These are phyloP conservation scores for Pseudocercospora cruenta DNA, from an alignment of 2,329 filamentous ascomycete species.

Conservation along the genomic window DNA sequence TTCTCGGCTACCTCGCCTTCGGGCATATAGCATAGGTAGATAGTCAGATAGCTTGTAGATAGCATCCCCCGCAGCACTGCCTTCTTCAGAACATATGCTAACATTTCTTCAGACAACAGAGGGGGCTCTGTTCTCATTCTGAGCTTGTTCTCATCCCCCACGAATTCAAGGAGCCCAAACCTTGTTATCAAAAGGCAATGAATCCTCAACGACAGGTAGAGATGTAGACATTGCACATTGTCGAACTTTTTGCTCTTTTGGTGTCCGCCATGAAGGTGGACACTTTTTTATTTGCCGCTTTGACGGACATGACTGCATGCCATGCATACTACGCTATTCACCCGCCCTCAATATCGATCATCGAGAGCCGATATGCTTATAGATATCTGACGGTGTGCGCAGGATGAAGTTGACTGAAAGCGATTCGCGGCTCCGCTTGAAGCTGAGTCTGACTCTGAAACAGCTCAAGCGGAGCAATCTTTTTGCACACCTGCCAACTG, in stretches of 20 bases:
- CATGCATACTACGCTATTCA: neutral
- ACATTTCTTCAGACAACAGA: neutral
- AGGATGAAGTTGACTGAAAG: neutral
- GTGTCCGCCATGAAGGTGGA: neutral
- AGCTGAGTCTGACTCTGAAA: neutral
- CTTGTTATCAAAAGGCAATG: neutral
- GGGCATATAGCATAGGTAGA: conserved; percentile 1
- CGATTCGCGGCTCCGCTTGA: neutral
- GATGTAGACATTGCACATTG: neutral
- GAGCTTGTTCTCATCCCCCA: neutral
- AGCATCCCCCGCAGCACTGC: neutral
- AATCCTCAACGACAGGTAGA: neutral
- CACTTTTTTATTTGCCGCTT: neutral
- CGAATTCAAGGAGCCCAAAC: neutral
- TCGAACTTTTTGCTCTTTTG: neutral
- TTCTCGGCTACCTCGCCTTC: neutral
- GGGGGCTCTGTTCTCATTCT: too few relatives aligned
- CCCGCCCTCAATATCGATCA: neutral
- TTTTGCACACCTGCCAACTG: neutral
- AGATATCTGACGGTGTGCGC: neutral
- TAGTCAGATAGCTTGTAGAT: neutral
- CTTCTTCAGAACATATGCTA: neutral
- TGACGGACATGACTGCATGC: neutral
- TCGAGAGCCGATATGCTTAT: neutral
- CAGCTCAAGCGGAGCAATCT: neutral